A percentile compares a stretch with the other conserved stretches of the same genome.
Evolutionary conservation across 768 basidiomycete species (phyloP).

Genomic region (Lanmaoa pseudosensibilis): DNA sequence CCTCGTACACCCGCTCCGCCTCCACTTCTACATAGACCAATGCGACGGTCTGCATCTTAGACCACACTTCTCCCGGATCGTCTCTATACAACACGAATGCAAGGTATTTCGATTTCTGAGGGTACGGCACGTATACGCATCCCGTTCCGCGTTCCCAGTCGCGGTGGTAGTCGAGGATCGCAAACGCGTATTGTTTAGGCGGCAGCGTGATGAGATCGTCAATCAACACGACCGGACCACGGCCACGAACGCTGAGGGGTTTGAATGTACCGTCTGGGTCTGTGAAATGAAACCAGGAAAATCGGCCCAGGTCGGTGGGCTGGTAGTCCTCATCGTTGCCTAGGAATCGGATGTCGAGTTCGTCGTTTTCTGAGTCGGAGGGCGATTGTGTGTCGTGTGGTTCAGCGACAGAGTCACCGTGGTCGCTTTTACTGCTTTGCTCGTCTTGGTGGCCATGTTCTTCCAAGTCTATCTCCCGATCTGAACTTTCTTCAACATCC

Average conservation of each 20-base stretch:
- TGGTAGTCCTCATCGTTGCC: constrained; percentile 1
- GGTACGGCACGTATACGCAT: constrained; percentile 5
- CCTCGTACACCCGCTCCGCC: background rate
- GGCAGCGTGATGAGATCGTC: background rate
- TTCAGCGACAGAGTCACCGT: background rate
- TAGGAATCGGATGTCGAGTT: background rate
- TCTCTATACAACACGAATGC: constrained; percentile 7
- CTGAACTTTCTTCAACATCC: background rate
- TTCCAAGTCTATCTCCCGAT: background rate
- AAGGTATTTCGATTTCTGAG: constrained; percentile 3
- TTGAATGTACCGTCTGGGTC: constrained; percentile 1
- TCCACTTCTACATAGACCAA: constrained; percentile 2
- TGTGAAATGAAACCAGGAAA: constrained; percentile 8
- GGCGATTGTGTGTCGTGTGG: background rate
- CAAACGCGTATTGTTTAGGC: constrained; percentile 1
- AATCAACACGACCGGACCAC: background rate
- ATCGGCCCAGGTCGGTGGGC: background rate
- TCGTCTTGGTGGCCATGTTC: background rate
- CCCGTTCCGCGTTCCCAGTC: constrained; percentile 3
- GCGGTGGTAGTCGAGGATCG: constrained; percentile 10
- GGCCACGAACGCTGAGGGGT: constrained; percentile 1
- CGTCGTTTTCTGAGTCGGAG: background rate
- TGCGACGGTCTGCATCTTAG: background rate
- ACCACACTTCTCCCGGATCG: constrained; percentile 1
- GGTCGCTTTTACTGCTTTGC: background rate